A percentile compares a stretch with the other conserved stretches of the same genome.
Conservation (phyloP, 2,329 filamentous ascomycete species). For the Dactylellina parvicollis region DNA sequence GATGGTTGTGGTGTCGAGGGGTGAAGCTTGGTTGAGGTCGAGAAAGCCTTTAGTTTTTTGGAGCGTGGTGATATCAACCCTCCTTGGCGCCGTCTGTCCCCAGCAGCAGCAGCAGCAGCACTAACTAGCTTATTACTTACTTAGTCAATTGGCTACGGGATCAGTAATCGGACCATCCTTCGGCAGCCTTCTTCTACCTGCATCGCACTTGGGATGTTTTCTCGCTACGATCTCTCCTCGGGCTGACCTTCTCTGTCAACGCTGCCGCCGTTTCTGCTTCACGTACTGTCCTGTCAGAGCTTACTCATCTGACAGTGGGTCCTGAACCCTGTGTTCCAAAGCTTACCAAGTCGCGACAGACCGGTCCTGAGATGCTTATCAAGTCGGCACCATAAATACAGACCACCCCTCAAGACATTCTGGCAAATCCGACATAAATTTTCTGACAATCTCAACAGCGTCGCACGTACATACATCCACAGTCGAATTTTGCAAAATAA, state of each 20-base stretch:
- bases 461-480: background rate
- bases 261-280: conserved; percentile 31
- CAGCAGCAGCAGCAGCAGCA: too few species aligned
- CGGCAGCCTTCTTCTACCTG: background rate
- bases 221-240: too few species aligned
- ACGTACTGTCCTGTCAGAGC: conserved; percentile 35
- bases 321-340: conserved; percentile 22
- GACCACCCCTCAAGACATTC: conserved; percentile 4
- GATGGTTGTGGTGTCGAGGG: background rate
- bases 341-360: conserved; percentile 35
- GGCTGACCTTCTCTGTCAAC: background rate
- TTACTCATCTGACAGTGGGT: conserved; percentile 48
- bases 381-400: background rate
- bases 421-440: background rate
- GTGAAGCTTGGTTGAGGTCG: conserved; percentile 28
- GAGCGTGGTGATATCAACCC: conserved; percentile 22
- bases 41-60: too few species aligned
- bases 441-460: too few species aligned
- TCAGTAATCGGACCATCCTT: background rate
- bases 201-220: too few species aligned
- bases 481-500: background rate
- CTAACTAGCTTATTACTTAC: too few species aligned
- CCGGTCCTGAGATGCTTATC: conserved; percentile 4
- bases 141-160: too few species aligned
- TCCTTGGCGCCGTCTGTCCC: conserved; percentile 5